phyloP scores from a whole-genome alignment of 1,139 yeast genomes.

The Saccharomyces hybrid region DNA sequence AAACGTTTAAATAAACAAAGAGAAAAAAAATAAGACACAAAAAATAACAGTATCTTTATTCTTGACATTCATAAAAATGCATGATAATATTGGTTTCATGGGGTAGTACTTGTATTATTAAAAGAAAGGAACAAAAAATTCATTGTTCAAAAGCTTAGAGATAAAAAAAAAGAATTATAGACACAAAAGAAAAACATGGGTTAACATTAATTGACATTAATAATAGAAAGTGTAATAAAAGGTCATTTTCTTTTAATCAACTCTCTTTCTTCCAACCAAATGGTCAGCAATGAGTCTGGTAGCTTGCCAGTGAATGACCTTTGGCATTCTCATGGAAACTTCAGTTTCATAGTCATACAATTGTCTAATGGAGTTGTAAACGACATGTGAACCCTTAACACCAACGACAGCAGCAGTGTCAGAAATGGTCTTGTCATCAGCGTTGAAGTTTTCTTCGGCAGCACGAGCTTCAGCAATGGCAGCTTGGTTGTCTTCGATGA shows the following conservation, averaged over 20 bases:
- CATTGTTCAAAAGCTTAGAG: constrained; percentile 2
- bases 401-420: constrained; percentile 83
- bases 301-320: constrained; percentile 72
- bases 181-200: constrained; percentile 1
- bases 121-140: neutral
- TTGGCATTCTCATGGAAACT: constrained; percentile 74
- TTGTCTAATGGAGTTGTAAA: constrained; percentile 62
- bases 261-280: constrained; percentile 64
- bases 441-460: constrained; percentile 29
- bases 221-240: neutral
- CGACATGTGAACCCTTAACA: constrained; percentile 67
- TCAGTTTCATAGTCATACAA: constrained; percentile 85
- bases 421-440: constrained; percentile 32
- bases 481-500: constrained; percentile 44
- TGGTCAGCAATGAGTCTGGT: constrained; percentile 74
- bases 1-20: neutral
- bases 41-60: neutral
- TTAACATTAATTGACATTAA: neutral
- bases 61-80: constrained; percentile 1
- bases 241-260: constrained; percentile 11
- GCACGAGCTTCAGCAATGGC: constrained; percentile 27
- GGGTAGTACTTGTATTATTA: neutral
- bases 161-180: constrained; percentile 1
- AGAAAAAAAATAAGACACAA: neutral
- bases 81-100: neutral